Evolutionary conservation across 257 asterid species (phyloP).

Genomic region (Solanum paucissectum): DNA sequence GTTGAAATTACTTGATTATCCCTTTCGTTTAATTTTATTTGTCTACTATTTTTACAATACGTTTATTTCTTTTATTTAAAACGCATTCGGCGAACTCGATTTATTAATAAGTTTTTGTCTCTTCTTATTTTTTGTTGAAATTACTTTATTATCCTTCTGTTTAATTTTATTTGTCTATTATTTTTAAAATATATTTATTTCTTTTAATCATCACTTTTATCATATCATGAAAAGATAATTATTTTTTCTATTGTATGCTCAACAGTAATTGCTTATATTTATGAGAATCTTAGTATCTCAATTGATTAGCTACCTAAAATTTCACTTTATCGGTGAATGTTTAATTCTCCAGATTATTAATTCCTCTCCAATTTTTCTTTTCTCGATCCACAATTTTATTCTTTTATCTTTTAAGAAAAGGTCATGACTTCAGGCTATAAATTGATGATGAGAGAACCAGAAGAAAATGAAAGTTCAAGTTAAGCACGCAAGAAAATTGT

Average conservation of each 20-base stretch:
- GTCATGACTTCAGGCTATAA: neutral
- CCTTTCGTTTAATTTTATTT: too few relatives aligned
- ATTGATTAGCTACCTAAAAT: too few relatives aligned
- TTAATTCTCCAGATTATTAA: accelerated
- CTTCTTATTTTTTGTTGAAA: too few relatives aligned
- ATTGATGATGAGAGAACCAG: neutral
- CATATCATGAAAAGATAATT: neutral
- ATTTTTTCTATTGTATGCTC: neutral
- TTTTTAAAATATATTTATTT: too few relatives aligned
- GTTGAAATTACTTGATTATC: too few relatives aligned
- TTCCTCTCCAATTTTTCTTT: neutral
- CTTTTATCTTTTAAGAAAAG: neutral
- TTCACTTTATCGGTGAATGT: accelerated
- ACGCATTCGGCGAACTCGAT: accelerated
- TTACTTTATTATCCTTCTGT: neutral
- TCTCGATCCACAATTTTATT: neutral
- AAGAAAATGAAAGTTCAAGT: neutral
- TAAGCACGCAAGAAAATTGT: neutral
- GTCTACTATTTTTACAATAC: too few relatives aligned
- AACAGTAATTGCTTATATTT: neutral
- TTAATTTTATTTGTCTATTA: too few relatives aligned
- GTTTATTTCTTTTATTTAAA: too few relatives aligned
- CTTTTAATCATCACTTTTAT: too few relatives aligned
- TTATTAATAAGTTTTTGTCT: too few relatives aligned
- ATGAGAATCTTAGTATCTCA: neutral